phyloP scores from a whole-genome alignment of 257 asterid species.

The Solanum paucissectum region DNA sequence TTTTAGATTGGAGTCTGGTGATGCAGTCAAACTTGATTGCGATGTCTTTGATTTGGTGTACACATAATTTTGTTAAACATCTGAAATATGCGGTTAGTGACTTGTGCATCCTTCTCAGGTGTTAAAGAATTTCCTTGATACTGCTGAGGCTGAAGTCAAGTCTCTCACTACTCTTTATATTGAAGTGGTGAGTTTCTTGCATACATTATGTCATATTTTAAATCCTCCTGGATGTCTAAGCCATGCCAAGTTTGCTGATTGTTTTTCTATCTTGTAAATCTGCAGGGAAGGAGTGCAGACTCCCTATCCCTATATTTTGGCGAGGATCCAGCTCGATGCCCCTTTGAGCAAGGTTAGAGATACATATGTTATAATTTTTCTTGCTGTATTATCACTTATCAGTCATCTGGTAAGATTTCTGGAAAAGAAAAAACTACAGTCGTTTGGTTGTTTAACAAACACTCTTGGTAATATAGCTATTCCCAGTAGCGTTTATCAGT shows the following conservation, averaged over 20 bases:
- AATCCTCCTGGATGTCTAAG: not conserved
- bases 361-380: not conserved
- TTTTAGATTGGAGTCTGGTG: not conserved
- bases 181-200: constrained; percentile 70
- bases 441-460: not conserved
- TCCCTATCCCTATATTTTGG: constrained; percentile 88
- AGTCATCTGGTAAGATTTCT: not conserved
- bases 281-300: constrained; percentile 97
- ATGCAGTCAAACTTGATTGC: not conserved
- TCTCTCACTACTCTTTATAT: constrained; percentile 76
- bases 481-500: not conserved
- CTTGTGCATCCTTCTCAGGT: constrained; percentile 38
- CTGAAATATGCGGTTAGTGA: constrained; percentile 3
- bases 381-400: not conserved
- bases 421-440: not conserved
- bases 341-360: constrained; percentile 85
- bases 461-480: not conserved
- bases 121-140: constrained; percentile 72
- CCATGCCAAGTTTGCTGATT: not conserved
- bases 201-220: not conserved
- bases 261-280: not conserved
- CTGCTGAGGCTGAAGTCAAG: constrained; percentile 95
- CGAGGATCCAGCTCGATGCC: constrained; percentile 98
- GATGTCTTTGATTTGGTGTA: not conserved
- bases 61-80: not conserved